These are phyloP conservation scores for Ajuga chamaepitys DNA, from an alignment of 257 asterid species.

Conservation along the genomic window DNA sequence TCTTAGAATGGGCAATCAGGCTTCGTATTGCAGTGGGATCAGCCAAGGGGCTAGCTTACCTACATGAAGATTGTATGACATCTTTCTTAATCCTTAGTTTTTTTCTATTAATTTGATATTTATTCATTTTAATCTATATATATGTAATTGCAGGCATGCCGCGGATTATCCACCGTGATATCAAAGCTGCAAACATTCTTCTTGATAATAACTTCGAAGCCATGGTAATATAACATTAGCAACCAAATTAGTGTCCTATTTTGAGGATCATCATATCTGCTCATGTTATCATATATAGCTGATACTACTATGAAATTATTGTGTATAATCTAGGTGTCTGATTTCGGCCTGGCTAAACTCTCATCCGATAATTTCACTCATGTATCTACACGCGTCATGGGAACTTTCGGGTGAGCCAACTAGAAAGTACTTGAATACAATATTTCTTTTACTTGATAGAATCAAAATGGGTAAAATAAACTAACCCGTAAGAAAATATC, in stretches of 20 bases:
- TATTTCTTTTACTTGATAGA: too few species aligned
- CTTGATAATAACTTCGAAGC: constrained; percentile 54
- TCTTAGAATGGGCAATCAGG: constrained; percentile 70
- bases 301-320: neutral
- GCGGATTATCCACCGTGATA: constrained; percentile 54
- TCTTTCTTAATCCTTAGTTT: neutral
- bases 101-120: neutral
- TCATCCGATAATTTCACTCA: constrained; percentile 79
- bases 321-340: constrained; percentile 63
- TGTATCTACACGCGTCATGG: constrained; percentile 98
- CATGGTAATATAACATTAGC: constrained; percentile 30
- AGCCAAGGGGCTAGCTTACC: constrained; percentile 86
- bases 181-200: constrained; percentile 57
- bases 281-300: neutral
- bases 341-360: constrained; percentile 93
- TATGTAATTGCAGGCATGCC: constrained; percentile 36
- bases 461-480: too few species aligned
- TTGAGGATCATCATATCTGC: too few species aligned
- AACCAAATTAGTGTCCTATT: neutral
- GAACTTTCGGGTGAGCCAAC: constrained; percentile 71
- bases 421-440: neutral
- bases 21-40: constrained; percentile 87
- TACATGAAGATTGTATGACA: constrained; percentile 85
- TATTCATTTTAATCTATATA: neutral
- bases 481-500: too few species aligned